Conservation (phyloP, 371 early-diverging fungal genomes). For the Syncephalastrum sp. region DNA sequence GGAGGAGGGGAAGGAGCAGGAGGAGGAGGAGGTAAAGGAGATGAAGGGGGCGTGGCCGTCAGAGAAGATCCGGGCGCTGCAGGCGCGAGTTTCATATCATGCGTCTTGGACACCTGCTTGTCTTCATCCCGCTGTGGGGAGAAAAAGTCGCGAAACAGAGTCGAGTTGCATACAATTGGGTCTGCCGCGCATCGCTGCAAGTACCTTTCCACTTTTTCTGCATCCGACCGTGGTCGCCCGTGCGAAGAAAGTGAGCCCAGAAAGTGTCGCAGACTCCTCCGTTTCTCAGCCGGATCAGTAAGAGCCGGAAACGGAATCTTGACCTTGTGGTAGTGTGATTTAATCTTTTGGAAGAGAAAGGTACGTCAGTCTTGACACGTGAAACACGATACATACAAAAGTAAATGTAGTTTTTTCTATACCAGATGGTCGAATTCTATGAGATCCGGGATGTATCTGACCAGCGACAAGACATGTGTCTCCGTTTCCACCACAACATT, state of each 20-base stretch:
- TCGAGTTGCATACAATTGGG: slow-evolving; percentile 28
- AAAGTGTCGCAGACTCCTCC: slow-evolving; percentile 34
- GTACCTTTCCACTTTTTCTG: slow-evolving; percentile 47
- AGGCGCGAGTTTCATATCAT: too few species aligned
- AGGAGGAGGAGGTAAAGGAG: not conserved
- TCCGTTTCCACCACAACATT: slow-evolving; percentile 55
- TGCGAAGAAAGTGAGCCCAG: slow-evolving; percentile 24
- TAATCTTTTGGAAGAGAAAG: slow-evolving; percentile 26
- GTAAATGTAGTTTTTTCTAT: slow-evolving; percentile 4
- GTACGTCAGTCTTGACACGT: slow-evolving; percentile 1
- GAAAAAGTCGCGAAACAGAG: slow-evolving; percentile 48
- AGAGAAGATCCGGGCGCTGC: too few species aligned
- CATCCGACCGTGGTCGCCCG: slow-evolving; percentile 32
- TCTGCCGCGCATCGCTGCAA: slow-evolving; percentile 36
- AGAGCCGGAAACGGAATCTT: slow-evolving; percentile 45
- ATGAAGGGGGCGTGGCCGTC: too few species aligned
- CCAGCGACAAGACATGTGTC: slow-evolving; percentile 41
- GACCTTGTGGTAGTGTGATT: slow-evolving; percentile 39
- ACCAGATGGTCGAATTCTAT: slow-evolving; percentile 61
- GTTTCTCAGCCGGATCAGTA: slow-evolving; percentile 28
- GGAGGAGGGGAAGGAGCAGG: not conserved
- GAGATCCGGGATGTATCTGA: slow-evolving; percentile 61
- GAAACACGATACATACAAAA: not conserved
- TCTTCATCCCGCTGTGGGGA: slow-evolving; percentile 51
- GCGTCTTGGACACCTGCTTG: slow-evolving; percentile 13